phyloP scores from a whole-genome alignment of 805 yeast genomes.

The Starmera caribaea region DNA sequence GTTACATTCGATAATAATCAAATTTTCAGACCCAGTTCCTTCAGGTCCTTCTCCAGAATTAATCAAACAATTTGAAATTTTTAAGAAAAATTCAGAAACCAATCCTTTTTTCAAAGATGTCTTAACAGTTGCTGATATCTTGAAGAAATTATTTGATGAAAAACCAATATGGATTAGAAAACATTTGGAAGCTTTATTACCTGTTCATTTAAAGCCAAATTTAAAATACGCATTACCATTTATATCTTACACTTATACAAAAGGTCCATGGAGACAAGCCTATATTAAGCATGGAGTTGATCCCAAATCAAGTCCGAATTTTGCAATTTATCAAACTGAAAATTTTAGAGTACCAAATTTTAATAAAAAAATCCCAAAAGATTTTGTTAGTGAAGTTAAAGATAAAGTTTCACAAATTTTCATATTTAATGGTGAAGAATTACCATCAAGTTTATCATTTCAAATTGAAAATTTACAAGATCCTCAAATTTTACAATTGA shows the following conservation, averaged over 20 bases:
- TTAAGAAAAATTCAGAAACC: constrained; percentile 20
- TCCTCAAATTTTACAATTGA: constrained; percentile 39
- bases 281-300: constrained; percentile 72
- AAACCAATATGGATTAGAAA: constrained; percentile 85
- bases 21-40: constrained; percentile 42
- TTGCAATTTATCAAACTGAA: constrained; percentile 72
- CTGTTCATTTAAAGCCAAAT: constrained; percentile 30
- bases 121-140: constrained; percentile 17
- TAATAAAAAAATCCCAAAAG: constrained; percentile 20
- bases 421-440: constrained; percentile 59
- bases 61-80: constrained; percentile 30
- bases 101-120: constrained; percentile 19
- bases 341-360: constrained; percentile 41
- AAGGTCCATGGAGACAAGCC: constrained; percentile 94
- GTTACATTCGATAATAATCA: constrained; percentile 43
- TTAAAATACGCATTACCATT: constrained; percentile 76
- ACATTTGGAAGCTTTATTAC: constrained; percentile 49
- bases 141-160: constrained; percentile 41
- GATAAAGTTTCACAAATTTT: constrained; percentile 35
- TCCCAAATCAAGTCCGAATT: constrained; percentile 48
- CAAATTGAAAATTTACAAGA: constrained; percentile 77
- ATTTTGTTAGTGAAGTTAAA: constrained; percentile 22
- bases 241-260: constrained; percentile 69
- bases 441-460: constrained; percentile 63
- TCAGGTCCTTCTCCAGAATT: constrained; percentile 39